Evolutionary conservation across 2,329 filamentous ascomycete genomes (phyloP).

Genomic region (Curvularia sp.): DNA sequence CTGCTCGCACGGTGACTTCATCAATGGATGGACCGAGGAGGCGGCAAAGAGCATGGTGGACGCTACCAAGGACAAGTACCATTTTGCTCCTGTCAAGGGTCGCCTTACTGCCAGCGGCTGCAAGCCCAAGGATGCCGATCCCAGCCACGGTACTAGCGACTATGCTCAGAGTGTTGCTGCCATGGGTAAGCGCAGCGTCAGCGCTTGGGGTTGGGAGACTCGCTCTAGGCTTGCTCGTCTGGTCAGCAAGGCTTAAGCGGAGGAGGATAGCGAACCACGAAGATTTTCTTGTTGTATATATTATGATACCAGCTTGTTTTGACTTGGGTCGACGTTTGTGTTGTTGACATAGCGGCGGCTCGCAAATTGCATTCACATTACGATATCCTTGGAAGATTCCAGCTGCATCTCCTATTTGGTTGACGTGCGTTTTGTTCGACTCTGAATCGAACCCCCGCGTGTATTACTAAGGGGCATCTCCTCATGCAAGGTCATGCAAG

Average conservation of each 20-base stretch:
- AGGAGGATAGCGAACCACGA: neutral
- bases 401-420: neutral
- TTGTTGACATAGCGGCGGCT: neutral
- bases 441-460: neutral
- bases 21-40: slow-evolving; percentile 57
- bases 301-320: neutral
- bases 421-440: too few species aligned
- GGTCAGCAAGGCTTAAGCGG: slow-evolving; percentile 2
- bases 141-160: slow-evolving; percentile 51
- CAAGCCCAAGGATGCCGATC: slow-evolving; percentile 53
- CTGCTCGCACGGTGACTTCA: slow-evolving; percentile 58
- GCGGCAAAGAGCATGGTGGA: slow-evolving; percentile 53
- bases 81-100: slow-evolving; percentile 50
- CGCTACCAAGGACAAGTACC: slow-evolving; percentile 44
- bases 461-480: neutral
- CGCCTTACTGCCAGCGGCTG: slow-evolving; percentile 43
- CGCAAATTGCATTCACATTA: neutral
- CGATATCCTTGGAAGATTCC: neutral
- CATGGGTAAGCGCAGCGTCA: slow-evolving; percentile 31
- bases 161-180: slow-evolving; percentile 49
- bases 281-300: slow-evolving; percentile 16
- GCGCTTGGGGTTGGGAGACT: slow-evolving; percentile 28
- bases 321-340: neutral
- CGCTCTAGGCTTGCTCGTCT: slow-evolving; percentile 22
- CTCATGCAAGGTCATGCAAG: neutral